Evolutionary conservation across 495 filamentous ascomycete species (phyloP), one percentile per base, ranked within the genome.

Genomic region (Xylaria longipes): DNA sequence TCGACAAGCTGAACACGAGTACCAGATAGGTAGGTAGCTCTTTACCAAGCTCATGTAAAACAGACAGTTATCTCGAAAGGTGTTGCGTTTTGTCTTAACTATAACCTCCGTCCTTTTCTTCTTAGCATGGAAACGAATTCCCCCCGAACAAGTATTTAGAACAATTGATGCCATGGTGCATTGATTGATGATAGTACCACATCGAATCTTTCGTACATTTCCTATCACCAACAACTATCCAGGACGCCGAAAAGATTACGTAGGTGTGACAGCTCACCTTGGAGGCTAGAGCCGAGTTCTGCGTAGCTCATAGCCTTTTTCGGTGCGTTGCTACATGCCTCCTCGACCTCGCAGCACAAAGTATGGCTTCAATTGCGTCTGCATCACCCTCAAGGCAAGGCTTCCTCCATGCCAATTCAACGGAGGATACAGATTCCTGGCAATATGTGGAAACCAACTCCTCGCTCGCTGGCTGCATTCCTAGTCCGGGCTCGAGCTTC

Each of bases 401-500:
- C 67, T 75, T 72, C 70, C 71, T 74, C n/a, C 54, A 43, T 64
- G 72, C 71, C 67, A 76, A 78, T 68, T 78, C 76, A 27, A 72
- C 72, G n/a, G 76, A 78, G 22, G 76, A 78, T 52, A 72, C 76
- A 25, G 76, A 78, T 29, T 78, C 76, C 6, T 78, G 76, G 76
- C 76, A 78, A 25, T 73, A 74, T 74, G 74, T 76, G 73, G 74
- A 75, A 22, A 71, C 71, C 17, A 72, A 76, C 64, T 71, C 76
- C 25, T 73, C 76, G 64, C 79, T 78, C 33, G 72, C 76, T 45
- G 77, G 75, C 43, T 84, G 81, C 72, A 76, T 81, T 63, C 78
- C 84, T 31, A 85, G 84, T 60, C 83, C 83, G 14, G 73, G 78
- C 73, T 78, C 80, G 54, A 83, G 80, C 50, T 73, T 85, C 60